Percentiles rank a stretch among this genome's conserved stretches.
phyloP scores from a whole-genome alignment of 345 rosid genomes.

The Hibiscus trionum region DNA sequence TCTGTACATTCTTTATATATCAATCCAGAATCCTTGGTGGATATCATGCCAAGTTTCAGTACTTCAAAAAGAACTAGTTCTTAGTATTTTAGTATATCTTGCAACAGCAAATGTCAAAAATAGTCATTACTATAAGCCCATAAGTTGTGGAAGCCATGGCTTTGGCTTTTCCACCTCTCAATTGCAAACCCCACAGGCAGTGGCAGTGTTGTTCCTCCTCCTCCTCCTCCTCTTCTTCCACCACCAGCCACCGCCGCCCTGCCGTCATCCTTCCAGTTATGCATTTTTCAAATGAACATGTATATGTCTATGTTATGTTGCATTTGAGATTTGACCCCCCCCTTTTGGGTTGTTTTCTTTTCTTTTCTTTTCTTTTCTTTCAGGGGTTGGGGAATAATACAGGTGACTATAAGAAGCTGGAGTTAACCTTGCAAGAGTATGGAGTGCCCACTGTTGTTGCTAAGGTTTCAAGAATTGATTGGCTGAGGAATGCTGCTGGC shows the following conservation, averaged over 20 bases:
- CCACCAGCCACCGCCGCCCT: conserved; percentile 41
- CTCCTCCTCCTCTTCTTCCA: conserved; percentile 18
- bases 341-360: too few relatives aligned
- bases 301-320: background rate
- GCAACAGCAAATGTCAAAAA: background rate
- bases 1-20: background rate
- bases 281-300: background rate
- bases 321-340: background rate
- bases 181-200: conserved; percentile 19
- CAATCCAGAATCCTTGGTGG: background rate
- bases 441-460: conserved; percentile 70
- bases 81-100: background rate
- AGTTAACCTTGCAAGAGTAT: conserved; percentile 41
- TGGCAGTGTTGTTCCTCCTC: conserved; percentile 14
- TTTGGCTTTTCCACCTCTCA: conserved; percentile 45
- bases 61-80: background rate
- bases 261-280: conserved; percentile 83
- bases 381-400: conserved; percentile 92
- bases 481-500: conserved; percentile 94
- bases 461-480: conserved; percentile 68
- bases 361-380: background rate
- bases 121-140: background rate
- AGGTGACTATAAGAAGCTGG: conserved; percentile 66
- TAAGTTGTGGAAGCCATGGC: conserved; percentile 14
- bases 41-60: background rate